Evolutionary conservation across 306 rosid genomes (phyloP).

Genomic region (Carpinus fangiana): DNA sequence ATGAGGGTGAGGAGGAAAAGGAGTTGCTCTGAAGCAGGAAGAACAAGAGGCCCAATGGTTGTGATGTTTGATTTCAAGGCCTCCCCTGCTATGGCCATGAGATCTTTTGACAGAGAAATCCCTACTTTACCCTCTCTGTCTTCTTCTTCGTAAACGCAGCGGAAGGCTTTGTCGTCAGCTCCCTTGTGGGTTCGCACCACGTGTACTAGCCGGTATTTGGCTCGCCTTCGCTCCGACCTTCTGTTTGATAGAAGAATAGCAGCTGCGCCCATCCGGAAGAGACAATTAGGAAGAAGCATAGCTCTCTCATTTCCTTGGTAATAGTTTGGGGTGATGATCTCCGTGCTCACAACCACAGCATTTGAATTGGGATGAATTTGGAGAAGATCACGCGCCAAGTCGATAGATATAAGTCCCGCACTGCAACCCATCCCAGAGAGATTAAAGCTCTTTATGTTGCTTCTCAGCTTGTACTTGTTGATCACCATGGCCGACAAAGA

Average conservation of each 20-base stretch:
- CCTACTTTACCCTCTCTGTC: conserved; percentile 90
- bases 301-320: conserved; percentile 94
- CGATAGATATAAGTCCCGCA: conserved; percentile 83
- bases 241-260: conserved; percentile 77
- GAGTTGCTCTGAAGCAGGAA: conserved; percentile 92
- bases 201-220: conserved; percentile 76
- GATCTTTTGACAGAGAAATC: conserved; percentile 71
- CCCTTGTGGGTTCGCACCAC: conserved; percentile 89
- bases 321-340: conserved; percentile 85
- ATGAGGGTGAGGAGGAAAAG: conserved; percentile 71
- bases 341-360: conserved; percentile 82
- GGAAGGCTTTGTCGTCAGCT: conserved; percentile 70
- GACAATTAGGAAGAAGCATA: conserved; percentile 90
- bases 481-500: conserved; percentile 89
- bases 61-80: conserved; percentile 91
- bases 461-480: conserved; percentile 77
- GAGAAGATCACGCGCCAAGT: conserved; percentile 87
- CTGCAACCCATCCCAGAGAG: conserved; percentile 98
- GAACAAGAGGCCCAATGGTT: conserved; percentile 89
- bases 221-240: conserved; percentile 45
- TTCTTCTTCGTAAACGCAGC: conserved; percentile 81
- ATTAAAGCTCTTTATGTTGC: conserved; percentile 82
- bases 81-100: conserved; percentile 98
- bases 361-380: conserved; percentile 89
- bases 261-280: conserved; percentile 97